Percentiles rank a stretch among this genome's conserved stretches.
phyloP scores from a whole-genome alignment of 805 yeast genomes.

The Helenozyma rhizophorensis region DNA sequence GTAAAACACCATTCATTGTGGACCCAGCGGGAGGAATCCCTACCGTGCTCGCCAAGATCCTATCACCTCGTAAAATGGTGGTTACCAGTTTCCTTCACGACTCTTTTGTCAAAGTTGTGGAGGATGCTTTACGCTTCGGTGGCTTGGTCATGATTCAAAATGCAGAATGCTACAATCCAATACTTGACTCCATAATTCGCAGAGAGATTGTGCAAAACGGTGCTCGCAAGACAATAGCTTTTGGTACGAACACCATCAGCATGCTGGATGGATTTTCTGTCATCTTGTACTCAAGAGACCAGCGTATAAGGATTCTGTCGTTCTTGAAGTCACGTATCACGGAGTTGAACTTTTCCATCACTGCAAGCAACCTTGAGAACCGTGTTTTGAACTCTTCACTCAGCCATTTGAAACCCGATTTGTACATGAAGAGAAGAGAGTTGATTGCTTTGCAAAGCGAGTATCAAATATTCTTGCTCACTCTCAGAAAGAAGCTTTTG shows the following conservation, averaged over 20 bases:
- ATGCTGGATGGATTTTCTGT: slow-evolving; percentile 60
- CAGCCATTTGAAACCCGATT: slow-evolving; percentile 55
- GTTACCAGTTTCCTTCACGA: slow-evolving; percentile 70
- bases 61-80: slow-evolving; percentile 35
- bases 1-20: slow-evolving; percentile 52
- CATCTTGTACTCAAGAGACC: slow-evolving; percentile 58
- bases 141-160: slow-evolving; percentile 68
- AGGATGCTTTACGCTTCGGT: slow-evolving; percentile 82
- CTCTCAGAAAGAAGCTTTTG: slow-evolving; percentile 57
- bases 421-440: slow-evolving; percentile 54
- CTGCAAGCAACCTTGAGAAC: slow-evolving; percentile 59
- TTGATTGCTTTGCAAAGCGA: slow-evolving; percentile 55
- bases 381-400: slow-evolving; percentile 59
- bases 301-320: slow-evolving; percentile 42
- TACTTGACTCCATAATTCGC: slow-evolving; percentile 57
- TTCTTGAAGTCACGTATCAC: slow-evolving; percentile 61
- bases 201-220: slow-evolving; percentile 62
- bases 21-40: slow-evolving; percentile 54
- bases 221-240: slow-evolving; percentile 56
- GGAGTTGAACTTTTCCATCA: slow-evolving; percentile 67
- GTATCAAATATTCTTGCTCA: slow-evolving; percentile 49
- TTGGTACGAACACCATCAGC: slow-evolving; percentile 66
- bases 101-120: slow-evolving; percentile 62
- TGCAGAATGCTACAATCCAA: slow-evolving; percentile 78
- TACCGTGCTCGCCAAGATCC: slow-evolving; percentile 31